A percentile compares a stretch with the other conserved stretches of the same genome.
These are phyloP conservation scores for Oryza meyeriana DNA, from an alignment of 176 grass and related monocot species.

Conservation along the genomic window DNA sequence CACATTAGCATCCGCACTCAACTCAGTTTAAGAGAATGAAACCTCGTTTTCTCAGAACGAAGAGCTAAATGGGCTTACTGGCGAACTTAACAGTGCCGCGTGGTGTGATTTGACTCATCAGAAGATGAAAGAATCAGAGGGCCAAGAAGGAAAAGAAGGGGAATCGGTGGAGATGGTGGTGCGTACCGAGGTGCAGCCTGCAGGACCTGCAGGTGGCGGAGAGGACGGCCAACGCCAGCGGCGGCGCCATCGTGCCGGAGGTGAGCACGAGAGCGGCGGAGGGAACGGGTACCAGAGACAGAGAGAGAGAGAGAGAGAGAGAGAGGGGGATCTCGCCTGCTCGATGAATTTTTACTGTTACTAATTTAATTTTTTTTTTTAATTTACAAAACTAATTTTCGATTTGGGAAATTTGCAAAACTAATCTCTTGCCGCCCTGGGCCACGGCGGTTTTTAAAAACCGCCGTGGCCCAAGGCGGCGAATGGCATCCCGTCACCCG, in stretches of 20 bases:
- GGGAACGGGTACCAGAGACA: too few relatives aligned
- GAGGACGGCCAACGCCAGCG: slow-evolving; percentile 7
- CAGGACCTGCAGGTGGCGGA: not conserved
- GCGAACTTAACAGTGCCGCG: not conserved
- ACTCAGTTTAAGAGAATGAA: not conserved
- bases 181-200: not conserved
- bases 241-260: slow-evolving; percentile 25
- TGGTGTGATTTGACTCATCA: not conserved
- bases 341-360: too few relatives aligned
- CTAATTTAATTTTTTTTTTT: too few relatives aligned
- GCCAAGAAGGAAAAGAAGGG: too few relatives aligned
- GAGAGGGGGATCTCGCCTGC: too few relatives aligned
- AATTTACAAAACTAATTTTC: too few relatives aligned
- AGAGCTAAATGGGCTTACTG: not conserved
- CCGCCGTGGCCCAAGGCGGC: too few relatives aligned
- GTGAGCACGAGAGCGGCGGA: not conserved
- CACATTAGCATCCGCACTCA: not conserved
- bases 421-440: too few relatives aligned
- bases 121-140: not conserved
- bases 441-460: too few relatives aligned
- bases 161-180: not conserved
- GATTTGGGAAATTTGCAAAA: too few relatives aligned
- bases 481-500: too few relatives aligned
- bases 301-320: too few relatives aligned
- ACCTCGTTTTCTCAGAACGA: not conserved